Percentiles rank a stretch among this genome's conserved stretches.
phyloP scores from a whole-genome alignment of 2,329 filamentous ascomycete genomes.

The Endocalyx cinctus region DNA sequence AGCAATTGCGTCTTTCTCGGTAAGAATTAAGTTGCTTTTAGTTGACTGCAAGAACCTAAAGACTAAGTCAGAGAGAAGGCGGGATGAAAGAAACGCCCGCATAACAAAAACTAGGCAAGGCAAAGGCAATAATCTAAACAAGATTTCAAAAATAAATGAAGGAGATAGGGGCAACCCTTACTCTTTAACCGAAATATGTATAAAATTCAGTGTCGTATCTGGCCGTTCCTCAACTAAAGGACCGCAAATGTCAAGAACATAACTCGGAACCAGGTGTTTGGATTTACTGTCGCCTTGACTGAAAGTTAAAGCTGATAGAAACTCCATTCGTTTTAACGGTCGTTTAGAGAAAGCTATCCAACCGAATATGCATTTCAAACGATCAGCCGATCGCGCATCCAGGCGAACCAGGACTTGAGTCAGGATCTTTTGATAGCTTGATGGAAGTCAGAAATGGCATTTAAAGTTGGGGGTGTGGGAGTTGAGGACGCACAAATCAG shows the following conservation, averaged over 20 bases:
- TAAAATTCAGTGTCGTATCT: conserved; percentile 20
- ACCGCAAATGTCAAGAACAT: conserved; percentile 18
- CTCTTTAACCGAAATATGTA: conserved; percentile 25
- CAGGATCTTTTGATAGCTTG: conserved; percentile 27
- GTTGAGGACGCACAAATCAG: conserved; percentile 17
- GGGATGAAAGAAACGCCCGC: too few species aligned
- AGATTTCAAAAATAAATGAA: not conserved
- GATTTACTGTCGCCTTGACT: conserved; percentile 6
- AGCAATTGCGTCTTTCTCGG: conserved; percentile 3
- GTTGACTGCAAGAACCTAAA: conserved; percentile 4
- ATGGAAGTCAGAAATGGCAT: not conserved
- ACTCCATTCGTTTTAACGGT: conserved; percentile 27
- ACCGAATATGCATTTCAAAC: conserved; percentile 25
- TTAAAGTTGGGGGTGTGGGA: not conserved
- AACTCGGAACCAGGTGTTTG: conserved; percentile 14
- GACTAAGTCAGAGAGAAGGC: not conserved
- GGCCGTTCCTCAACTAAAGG: conserved; percentile 18
- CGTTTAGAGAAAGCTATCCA: conserved; percentile 34
- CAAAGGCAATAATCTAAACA: too few species aligned
- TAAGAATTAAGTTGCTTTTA: conserved; percentile 4
- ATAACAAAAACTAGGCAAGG: too few species aligned
- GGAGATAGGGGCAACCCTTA: conserved; percentile 10
- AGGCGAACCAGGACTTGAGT: conserved; percentile 18
- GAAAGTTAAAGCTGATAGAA: conserved; percentile 30
- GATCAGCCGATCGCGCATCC: conserved; percentile 20